Evolutionary conservation across 306 rosid genomes (phyloP).

Genomic region (Cotoneaster glaucophyllus): DNA sequence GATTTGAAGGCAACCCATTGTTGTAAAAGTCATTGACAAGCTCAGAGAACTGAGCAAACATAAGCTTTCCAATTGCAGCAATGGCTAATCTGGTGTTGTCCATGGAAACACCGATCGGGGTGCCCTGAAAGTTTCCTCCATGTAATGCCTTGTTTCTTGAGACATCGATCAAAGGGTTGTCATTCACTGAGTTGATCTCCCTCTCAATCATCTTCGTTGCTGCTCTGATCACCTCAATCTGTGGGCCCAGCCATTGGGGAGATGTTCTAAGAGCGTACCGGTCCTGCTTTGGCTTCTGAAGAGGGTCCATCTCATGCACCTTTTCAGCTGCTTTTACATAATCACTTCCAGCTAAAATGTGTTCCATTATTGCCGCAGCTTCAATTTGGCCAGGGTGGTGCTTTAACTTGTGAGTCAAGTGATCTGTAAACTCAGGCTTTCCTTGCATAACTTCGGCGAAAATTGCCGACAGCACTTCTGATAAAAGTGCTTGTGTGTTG

Average conservation of each 20-base stretch:
- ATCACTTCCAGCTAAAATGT: constrained; percentile 78
- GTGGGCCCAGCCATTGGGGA: constrained; percentile 96
- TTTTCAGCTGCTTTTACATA: constrained; percentile 61
- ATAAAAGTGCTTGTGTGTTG: constrained; percentile 49
- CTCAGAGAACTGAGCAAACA: constrained; percentile 94
- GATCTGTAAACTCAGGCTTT: constrained; percentile 80
- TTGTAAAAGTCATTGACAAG: constrained; percentile 83
- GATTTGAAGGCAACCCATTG: constrained; percentile 87
- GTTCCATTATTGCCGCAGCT: constrained; percentile 97
- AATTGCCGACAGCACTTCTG: constrained; percentile 62
- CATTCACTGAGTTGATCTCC: constrained; percentile 89
- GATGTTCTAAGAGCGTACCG: constrained; percentile 85
- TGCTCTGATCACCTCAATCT: constrained; percentile 69
- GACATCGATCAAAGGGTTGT: constrained; percentile 86
- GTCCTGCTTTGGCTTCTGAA: constrained; percentile 90
- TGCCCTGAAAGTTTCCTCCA: constrained; percentile 93
- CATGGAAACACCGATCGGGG: constrained; percentile 96
- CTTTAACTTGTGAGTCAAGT: constrained; percentile 76
- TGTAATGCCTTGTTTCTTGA: constrained; percentile 83
- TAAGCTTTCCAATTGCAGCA: constrained; percentile 74
- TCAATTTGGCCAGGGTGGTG: constrained; percentile 99
- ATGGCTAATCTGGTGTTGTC: constrained; percentile 79
- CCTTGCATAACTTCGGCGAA: constrained; percentile 94
- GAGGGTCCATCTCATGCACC: constrained; percentile 67
- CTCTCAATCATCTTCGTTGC: constrained; percentile 88